Conservation (phyloP, 129 eudicot species). For the Chrysanthemum seticuspe region DNA sequence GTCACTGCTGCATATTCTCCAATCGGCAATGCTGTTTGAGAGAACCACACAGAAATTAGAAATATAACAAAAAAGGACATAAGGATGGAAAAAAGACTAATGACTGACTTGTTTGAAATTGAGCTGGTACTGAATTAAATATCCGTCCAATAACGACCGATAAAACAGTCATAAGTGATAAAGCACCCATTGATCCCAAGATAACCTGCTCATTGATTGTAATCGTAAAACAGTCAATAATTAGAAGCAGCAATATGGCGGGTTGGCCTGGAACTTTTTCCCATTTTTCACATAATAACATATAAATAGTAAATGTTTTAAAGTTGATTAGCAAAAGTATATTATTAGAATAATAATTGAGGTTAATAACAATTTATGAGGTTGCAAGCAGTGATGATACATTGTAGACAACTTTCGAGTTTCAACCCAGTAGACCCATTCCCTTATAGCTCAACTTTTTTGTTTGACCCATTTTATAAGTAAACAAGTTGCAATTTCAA, state of each 20-base stretch:
- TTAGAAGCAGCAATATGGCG: background rate
- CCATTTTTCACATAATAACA: background rate
- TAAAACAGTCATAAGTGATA: conserved; percentile 76
- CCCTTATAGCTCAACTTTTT: background rate
- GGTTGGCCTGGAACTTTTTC: background rate
- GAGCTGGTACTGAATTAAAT: conserved; percentile 95
- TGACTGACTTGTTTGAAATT: conserved; percentile 87
- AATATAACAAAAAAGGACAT: background rate
- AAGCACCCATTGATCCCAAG: conserved; percentile 96
- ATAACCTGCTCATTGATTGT: conserved; percentile 57
- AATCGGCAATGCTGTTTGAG: conserved; percentile 76
- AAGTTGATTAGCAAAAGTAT: too few species aligned
- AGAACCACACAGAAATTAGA: conserved; percentile 11
- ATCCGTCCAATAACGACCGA: conserved; percentile 88
- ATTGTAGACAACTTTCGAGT: background rate
- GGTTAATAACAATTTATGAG: background rate
- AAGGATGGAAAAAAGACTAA: background rate
- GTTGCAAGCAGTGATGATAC: background rate
- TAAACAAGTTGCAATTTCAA: background rate
- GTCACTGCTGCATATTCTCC: conserved; percentile 97
- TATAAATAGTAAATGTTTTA: too few species aligned
- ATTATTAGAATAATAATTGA: too few species aligned
- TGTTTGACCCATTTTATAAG: background rate
- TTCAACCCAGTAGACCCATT: background rate
- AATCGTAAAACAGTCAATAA: conserved; percentile 2